Percentiles rank a stretch among this genome's conserved stretches.
These are phyloP conservation scores for Penstemon newberryi DNA, from an alignment of 257 asterid species.

Conservation along the genomic window DNA sequence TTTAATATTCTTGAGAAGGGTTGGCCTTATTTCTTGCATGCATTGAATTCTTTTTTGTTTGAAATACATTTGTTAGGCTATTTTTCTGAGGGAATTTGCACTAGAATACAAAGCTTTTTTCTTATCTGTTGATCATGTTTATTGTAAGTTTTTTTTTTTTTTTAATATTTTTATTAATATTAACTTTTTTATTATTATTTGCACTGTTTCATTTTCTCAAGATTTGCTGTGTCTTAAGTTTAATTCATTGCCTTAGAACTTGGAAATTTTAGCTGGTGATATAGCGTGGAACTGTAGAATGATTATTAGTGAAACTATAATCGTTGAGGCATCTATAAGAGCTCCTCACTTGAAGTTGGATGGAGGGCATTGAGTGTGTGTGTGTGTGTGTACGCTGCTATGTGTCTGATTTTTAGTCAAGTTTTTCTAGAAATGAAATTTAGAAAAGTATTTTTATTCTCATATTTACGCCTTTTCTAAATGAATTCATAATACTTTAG, in stretches of 20 bases:
- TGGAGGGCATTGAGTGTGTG: not conserved
- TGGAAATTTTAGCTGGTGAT: conserved; percentile 5
- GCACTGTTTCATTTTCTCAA: not conserved
- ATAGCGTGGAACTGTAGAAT: not conserved
- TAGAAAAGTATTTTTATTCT: not conserved
- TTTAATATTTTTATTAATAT: not conserved
- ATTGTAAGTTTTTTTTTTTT: not conserved
- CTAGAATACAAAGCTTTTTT: not conserved
- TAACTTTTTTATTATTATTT: not conserved
- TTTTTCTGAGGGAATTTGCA: not conserved
- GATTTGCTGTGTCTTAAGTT: not conserved
- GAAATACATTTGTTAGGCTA: not conserved
- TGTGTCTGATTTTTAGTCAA: not conserved
- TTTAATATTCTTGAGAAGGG: conserved; percentile 11
- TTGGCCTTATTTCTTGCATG: not conserved
- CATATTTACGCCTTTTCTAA: not conserved
- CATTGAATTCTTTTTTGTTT: not conserved
- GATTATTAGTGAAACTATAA: not conserved
- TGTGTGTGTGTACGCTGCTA: no score
- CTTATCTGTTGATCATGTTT: not conserved
- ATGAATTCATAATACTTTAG: not conserved
- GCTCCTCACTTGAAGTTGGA: conserved; percentile 3
- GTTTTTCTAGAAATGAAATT: not conserved
- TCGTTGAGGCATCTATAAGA: not conserved
- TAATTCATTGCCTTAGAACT: not conserved